These are phyloP conservation scores for Nicotiana undulata DNA, from an alignment of 257 asterid genomes.

Conservation along the genomic window DNA sequence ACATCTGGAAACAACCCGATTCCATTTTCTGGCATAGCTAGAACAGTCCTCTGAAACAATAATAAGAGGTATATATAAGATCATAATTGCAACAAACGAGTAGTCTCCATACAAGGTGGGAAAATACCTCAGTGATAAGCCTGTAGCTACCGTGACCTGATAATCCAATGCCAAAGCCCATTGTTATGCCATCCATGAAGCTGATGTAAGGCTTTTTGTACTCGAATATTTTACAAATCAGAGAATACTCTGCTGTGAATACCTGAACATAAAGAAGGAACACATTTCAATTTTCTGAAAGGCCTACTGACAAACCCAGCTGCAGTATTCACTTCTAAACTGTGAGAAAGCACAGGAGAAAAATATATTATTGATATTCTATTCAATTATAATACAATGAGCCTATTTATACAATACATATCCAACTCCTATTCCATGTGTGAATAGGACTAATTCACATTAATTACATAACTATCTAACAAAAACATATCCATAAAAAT, in stretches of 20 bases:
- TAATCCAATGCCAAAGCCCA: constrained; percentile 97
- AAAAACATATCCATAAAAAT: neutral
- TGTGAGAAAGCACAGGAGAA: too few species aligned
- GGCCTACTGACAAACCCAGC: neutral
- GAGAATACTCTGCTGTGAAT: constrained; percentile 84
- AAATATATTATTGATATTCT: too few species aligned
- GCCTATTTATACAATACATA: too few species aligned
- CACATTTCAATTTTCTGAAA: constrained; percentile 4
- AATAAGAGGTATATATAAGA: neutral
- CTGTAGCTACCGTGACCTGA: constrained; percentile 92
- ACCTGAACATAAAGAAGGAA: constrained; percentile 37
- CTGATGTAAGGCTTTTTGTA: constrained; percentile 89
- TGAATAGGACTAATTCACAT: too few species aligned
- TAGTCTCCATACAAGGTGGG: neutral
- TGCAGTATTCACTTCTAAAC: neutral
- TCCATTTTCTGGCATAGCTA: constrained; percentile 98
- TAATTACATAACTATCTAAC: too few species aligned
- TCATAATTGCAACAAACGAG: constrained; percentile 8
- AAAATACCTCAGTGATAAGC: constrained; percentile 76
- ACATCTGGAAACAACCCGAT: constrained; percentile 97
- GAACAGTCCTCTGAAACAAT: constrained; percentile 71
- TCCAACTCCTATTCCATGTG: too few species aligned
- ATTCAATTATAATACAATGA: too few species aligned
- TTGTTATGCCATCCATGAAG: constrained; percentile 96
- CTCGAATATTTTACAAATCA: constrained; percentile 79